Evolutionary conservation across 208 protist genomes (phyloP), one percentile per base, ranked within the genome.

Genomic region (Crithidia fasciculata): DNA sequence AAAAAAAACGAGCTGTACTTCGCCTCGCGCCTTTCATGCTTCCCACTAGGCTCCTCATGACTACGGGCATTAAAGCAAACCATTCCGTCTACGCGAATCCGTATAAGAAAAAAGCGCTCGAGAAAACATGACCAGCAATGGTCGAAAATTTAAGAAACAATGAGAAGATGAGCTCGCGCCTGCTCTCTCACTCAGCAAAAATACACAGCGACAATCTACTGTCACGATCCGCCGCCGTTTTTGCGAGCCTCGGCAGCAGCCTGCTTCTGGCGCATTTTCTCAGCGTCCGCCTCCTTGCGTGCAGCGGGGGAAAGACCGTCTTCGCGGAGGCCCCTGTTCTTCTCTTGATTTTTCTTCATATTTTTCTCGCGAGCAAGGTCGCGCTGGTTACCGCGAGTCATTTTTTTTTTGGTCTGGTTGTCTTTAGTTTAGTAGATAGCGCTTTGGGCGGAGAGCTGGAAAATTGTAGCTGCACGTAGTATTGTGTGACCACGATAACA

Each of bases 341-440:
- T 91, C 6, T 95, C 87, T 43, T 86, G 73, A 45, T 82, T 62
- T 75, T 97, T 97, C 77, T 95, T 95, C 45, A 84, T 45, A 53
- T 90, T 89, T 70, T 96, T 97, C 77, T 95, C 91, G 19, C 93
- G 87, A 6, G 91, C 93, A 69, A 95, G 90, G 59, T 97, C 91
- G 54, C 93, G 82, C 81, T 97, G 93, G 60, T 97, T 96, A 7
- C 93, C 93, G 41, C 93, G 91, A 64, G 93, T 78, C 93, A 97
- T 97, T 76, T 69, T 67, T 4, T 49, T 49, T 8, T 49, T 49
- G 45, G 45, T 49, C 9, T 49, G 45, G 12, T 13, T 49, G 45
- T 8, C 47, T 53, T 61, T 72, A 45, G 3, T 9, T 66, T 52
- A 54, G 19, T 18, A 28, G 40, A 40, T 4, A 37, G 61, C 43